A percentile compares a stretch with the other conserved stretches of the same genome.
Evolutionary conservation across 2,329 filamentous ascomycete genomes (phyloP).

Genomic region (Penicillium sp.): DNA sequence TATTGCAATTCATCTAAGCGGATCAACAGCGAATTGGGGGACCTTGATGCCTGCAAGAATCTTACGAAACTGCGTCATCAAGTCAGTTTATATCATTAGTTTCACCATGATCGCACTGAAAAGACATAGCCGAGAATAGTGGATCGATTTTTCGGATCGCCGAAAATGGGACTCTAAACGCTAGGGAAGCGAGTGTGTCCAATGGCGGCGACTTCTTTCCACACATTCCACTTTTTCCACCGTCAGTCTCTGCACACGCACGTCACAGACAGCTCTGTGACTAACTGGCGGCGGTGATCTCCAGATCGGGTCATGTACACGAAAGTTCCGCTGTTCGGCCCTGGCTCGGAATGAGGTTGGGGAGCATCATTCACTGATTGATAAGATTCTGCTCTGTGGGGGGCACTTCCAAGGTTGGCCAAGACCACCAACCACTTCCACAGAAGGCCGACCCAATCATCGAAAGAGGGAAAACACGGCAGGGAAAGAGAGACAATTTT

Average conservation of each 20-base stretch:
- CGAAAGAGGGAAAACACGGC: not conserved
- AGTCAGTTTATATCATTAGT: not conserved
- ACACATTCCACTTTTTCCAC: slow-evolving; percentile 1
- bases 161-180: not conserved
- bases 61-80: not conserved
- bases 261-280: not conserved
- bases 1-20: not conserved
- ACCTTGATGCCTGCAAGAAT: not conserved
- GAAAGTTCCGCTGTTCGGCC: slow-evolving; percentile 21
- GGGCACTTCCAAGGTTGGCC: slow-evolving; percentile 1
- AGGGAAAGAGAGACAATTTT: not conserved
- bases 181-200: not conserved
- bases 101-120: not conserved
- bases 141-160: slow-evolving; percentile 1
- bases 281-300: not conserved
- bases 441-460: slow-evolving; percentile 2
- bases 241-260: not conserved
- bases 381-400: slow-evolving; percentile 20
- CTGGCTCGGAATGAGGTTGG: slow-evolving; percentile 12
- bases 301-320: slow-evolving; percentile 3
- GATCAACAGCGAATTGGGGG: not conserved
- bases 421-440: slow-evolving; percentile 8
- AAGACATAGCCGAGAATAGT: not conserved
- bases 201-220: slow-evolving; percentile 7
- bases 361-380: slow-evolving; percentile 23